These are phyloP conservation scores for Tripterygium wilfordii DNA, from an alignment of 177 flowering plant genomes.

Conservation along the genomic window DNA sequence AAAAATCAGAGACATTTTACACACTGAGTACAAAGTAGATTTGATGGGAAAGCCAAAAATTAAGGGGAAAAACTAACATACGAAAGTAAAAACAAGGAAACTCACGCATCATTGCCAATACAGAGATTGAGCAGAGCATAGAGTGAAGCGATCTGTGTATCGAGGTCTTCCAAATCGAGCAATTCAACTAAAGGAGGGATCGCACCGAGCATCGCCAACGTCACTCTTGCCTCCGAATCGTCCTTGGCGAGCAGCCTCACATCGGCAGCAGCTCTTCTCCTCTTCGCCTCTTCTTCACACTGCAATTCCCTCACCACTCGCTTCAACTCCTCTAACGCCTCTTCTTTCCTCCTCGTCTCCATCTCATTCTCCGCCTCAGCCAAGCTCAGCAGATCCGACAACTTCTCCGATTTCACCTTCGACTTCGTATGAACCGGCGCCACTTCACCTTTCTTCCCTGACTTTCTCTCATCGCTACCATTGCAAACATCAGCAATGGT, in stretches of 20 bases:
- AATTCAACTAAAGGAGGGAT: conserved; percentile 74
- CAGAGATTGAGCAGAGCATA: conserved; percentile 82
- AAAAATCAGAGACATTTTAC: not conserved
- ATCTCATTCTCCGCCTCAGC: conserved; percentile 27
- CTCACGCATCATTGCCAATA: conserved; percentile 72
- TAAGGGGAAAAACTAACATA: not conserved
- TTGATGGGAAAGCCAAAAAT: not conserved
- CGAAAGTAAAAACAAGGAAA: not conserved
- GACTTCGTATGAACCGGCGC: no score
- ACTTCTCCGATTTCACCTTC: conserved; percentile 41
- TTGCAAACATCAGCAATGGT: not conserved
- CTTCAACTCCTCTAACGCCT: conserved; percentile 57
- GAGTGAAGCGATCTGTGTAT: conserved; percentile 47
- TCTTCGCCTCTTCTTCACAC: conserved; percentile 18
- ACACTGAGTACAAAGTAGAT: not conserved
- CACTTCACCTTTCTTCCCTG: conserved; percentile 6
- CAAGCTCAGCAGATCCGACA: conserved; percentile 47
- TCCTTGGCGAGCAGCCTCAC: conserved; percentile 70
- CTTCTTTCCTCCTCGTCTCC: conserved; percentile 45
- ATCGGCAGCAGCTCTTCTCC: conserved; percentile 34
- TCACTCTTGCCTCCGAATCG: conserved; percentile 48
- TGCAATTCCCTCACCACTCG: conserved; percentile 46
- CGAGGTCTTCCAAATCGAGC: conserved; percentile 43
- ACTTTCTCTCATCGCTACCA: conserved; percentile 1
- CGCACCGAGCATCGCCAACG: conserved; percentile 75